Conservation (phyloP, 2,329 filamentous ascomycete genomes). For the Venturia pyrina region DNA sequence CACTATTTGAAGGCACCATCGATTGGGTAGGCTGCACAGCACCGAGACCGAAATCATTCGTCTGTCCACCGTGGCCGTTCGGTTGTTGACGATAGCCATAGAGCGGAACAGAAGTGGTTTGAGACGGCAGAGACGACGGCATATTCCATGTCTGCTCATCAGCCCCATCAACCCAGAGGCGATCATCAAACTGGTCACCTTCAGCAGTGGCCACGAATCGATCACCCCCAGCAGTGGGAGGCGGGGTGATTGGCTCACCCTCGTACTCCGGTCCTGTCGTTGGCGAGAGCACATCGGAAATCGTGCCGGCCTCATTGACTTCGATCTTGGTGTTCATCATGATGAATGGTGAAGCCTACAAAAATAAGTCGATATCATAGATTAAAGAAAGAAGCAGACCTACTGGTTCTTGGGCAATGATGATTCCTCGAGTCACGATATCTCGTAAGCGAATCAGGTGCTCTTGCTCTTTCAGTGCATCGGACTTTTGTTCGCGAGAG, state of each 20-base stretch:
- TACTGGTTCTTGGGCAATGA: constrained; percentile 7
- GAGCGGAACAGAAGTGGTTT: not conserved
- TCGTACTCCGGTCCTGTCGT: not conserved
- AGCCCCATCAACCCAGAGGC: constrained; percentile 1
- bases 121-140: not conserved
- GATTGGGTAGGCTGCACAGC: not conserved
- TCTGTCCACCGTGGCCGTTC: not conserved
- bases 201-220: not conserved
- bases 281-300: constrained; percentile 6
- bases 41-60: not conserved
- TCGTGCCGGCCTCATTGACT: constrained; percentile 6
- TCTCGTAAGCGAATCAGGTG: constrained; percentile 23
- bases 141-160: not conserved
- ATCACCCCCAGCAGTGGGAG: constrained; percentile 6
- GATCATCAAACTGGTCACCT: not conserved
- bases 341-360: constrained; percentile 5
- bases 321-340: not conserved
- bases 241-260: constrained; percentile 10
- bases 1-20: not conserved
- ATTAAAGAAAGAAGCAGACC: not conserved
- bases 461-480: constrained; percentile 40
- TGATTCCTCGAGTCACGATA: constrained; percentile 9
- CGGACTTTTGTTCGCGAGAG: constrained; percentile 43
- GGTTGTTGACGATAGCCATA: not conserved
- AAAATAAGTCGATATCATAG: not conserved